phyloP scores from a whole-genome alignment of 1,284 basidiomycete species.

The Serendipita sp. region DNA sequence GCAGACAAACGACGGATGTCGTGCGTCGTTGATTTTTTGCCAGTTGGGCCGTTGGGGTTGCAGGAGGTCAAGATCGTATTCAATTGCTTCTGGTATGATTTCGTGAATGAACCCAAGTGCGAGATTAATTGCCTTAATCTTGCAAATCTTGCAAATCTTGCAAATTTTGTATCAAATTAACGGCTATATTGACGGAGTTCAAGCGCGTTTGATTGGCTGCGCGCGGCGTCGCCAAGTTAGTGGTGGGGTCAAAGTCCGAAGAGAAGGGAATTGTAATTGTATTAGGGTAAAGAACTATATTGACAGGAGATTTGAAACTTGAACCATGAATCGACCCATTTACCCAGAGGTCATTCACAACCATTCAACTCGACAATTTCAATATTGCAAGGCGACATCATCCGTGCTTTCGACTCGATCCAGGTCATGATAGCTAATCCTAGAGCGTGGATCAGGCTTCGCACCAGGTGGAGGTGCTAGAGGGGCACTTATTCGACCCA shows the following conservation, averaged over 20 bases:
- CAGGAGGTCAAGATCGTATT: too few relatives aligned
- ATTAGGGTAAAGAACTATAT: background rate
- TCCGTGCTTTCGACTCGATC: slow-evolving; percentile 2
- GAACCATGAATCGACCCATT: background rate
- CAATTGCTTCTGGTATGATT: too few relatives aligned
- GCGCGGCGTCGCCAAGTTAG: background rate
- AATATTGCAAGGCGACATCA: slow-evolving; percentile 5
- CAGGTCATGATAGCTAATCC: background rate
- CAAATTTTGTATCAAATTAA: too few relatives aligned
- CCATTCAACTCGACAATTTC: background rate
- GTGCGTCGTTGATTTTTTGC: too few relatives aligned
- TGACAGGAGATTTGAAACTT: background rate
- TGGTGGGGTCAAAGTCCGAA: background rate
- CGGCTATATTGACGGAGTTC: too few relatives aligned
- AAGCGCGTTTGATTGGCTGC: too few relatives aligned
- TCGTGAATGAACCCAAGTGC: too few relatives aligned
- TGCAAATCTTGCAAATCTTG: too few relatives aligned
- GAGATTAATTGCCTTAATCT: too few relatives aligned
- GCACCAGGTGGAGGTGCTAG: background rate
- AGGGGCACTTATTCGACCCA: background rate
- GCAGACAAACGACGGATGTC: too few relatives aligned
- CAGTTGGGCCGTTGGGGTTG: too few relatives aligned
- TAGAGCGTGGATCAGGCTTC: slow-evolving; percentile 1
- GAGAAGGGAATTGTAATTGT: too few relatives aligned
- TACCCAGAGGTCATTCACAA: background rate